Evolutionary conservation across 169 alveolate species (phyloP).

Genomic region (Plasmodium cynomolgi): DNA sequence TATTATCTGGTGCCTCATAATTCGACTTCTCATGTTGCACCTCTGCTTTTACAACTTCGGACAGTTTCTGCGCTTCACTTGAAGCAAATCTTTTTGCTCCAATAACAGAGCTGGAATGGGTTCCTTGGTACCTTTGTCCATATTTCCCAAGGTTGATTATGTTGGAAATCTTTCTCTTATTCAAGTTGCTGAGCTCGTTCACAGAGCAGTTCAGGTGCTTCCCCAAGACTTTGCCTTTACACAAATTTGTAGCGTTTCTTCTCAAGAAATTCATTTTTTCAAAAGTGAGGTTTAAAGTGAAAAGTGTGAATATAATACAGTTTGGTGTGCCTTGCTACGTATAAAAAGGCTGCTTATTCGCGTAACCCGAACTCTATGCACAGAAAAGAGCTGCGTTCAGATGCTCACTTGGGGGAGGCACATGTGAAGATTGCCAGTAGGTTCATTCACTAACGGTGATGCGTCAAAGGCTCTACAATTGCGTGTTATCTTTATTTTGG

Average conservation of each 20-base stretch:
- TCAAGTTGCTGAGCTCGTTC: slow-evolving; percentile 12
- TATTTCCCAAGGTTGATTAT: slow-evolving; percentile 23
- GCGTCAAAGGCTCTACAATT: slow-evolving; percentile 31
- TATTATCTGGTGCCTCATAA: slow-evolving; percentile 85
- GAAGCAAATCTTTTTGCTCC: slow-evolving; percentile 74
- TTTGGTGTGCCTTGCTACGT: not conserved
- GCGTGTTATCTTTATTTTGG: slow-evolving; percentile 10
- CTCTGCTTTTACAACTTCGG: slow-evolving; percentile 85
- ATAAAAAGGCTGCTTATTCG: not conserved
- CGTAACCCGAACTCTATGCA: not conserved
- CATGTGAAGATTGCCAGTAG: not conserved
- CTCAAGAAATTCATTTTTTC: slow-evolving; percentile 55
- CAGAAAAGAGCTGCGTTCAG: not conserved
- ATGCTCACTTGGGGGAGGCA: not conserved
- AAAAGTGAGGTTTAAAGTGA: slow-evolving; percentile 3
- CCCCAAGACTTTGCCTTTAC: slow-evolving; percentile 30
- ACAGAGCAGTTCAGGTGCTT: slow-evolving; percentile 25
- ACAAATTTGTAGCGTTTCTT: slow-evolving; percentile 44
- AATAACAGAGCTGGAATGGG: not conserved
- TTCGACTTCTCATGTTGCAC: slow-evolving; percentile 87
- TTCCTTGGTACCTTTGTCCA: slow-evolving; percentile 23
- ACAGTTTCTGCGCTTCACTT: slow-evolving; percentile 84
- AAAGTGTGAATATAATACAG: not conserved
- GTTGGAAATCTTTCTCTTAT: slow-evolving; percentile 41
- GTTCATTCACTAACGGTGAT: not conserved